Percentiles rank a stretch among this genome's conserved stretches.
These are phyloP conservation scores for Mrakia frigida DNA, from an alignment of 768 basidiomycete genomes.

Conservation along the genomic window DNA sequence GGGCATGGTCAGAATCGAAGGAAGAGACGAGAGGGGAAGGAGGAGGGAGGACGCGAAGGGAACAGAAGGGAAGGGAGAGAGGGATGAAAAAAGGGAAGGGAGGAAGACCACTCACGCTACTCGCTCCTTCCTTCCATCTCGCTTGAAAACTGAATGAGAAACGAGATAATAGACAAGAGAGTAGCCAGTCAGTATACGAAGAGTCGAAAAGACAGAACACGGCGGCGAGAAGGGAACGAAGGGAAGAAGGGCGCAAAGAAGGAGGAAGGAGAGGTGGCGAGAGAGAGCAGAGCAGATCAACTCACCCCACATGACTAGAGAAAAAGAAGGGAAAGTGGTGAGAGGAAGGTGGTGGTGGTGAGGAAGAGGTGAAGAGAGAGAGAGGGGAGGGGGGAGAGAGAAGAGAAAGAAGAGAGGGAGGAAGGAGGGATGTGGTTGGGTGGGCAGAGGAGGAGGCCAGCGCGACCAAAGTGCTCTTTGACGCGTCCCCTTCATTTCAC, in stretches of 20 bases:
- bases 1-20: neutral
- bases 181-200: neutral
- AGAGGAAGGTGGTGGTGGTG: neutral
- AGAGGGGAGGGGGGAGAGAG: neutral
- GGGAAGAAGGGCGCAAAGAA: neutral
- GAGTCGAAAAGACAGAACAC: neutral
- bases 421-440: neutral
- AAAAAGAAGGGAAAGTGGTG: neutral
- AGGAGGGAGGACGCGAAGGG: neutral
- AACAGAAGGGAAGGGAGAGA: neutral
- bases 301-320: neutral
- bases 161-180: neutral
- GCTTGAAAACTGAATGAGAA: neutral
- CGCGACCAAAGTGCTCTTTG: too few relatives aligned
- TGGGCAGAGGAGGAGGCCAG: neutral
- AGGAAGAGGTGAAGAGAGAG: neutral
- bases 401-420: neutral
- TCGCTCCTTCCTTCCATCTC: slow-evolving; percentile 19
- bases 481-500: too few relatives aligned
- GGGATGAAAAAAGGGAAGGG: neutral
- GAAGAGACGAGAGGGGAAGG: neutral
- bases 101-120: slow-evolving; percentile 1
- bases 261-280: neutral
- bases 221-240: neutral
- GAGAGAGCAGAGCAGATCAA: neutral